phyloP scores from a whole-genome alignment of 202 grass and related monocot genomes.

The Alloteropsis angusta region DNA sequence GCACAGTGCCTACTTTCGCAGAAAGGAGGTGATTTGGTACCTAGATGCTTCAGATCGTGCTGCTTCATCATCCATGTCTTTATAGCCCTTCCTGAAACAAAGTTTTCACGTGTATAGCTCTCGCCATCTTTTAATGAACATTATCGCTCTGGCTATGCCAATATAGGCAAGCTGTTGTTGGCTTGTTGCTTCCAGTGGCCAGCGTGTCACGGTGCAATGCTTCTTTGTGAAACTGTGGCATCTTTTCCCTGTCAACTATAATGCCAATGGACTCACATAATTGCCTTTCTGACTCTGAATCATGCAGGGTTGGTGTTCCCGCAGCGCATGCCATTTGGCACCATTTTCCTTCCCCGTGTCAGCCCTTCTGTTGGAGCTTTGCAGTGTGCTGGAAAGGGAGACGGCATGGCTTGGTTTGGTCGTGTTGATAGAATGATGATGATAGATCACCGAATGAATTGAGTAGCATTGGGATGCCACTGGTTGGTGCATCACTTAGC shows the following conservation, averaged over 20 bases:
- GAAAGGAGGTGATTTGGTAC: not conserved
- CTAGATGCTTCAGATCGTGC: slow-evolving; percentile 22
- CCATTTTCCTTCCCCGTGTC: not conserved
- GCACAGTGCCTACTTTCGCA: not conserved
- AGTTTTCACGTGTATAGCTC: not conserved
- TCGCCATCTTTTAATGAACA: not conserved
- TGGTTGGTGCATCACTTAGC: slow-evolving; percentile 31
- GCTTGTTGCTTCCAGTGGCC: not conserved
- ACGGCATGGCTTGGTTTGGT: not conserved
- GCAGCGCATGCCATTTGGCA: slow-evolving; percentile 13
- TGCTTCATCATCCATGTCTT: not conserved
- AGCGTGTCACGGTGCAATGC: not conserved
- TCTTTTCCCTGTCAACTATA: not conserved
- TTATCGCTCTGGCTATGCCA: slow-evolving; percentile 1
- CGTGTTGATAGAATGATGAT: not conserved
- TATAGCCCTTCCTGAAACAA: not conserved
- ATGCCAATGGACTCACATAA: not conserved
- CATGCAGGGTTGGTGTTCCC: not conserved
- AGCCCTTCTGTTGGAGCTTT: not conserved
- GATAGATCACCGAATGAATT: not conserved
- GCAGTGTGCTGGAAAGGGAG: slow-evolving; percentile 6
- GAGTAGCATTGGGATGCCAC: not conserved
- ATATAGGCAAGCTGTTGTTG: not conserved
- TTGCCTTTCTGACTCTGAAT: slow-evolving; percentile 9
- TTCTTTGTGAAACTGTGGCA: not conserved